Percentiles rank a stretch among this genome's conserved stretches.
Evolutionary conservation across 2,329 filamentous ascomycete genomes (phyloP).

Genomic region (Claviceps paspali): DNA sequence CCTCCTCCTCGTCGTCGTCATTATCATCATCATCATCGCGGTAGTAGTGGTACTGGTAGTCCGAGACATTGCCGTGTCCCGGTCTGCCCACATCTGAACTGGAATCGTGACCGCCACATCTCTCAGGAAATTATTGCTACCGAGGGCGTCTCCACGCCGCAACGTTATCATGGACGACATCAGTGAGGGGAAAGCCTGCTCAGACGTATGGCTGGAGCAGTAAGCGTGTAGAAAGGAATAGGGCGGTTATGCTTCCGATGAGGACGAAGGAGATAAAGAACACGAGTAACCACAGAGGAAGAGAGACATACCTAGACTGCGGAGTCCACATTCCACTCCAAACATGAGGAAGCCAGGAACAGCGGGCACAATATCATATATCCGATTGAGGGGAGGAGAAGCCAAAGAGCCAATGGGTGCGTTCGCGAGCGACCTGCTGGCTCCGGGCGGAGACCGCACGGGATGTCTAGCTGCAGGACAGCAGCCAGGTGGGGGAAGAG

Average conservation of each 20-base stretch:
- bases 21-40: conserved; percentile 21
- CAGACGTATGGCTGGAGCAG: conserved; percentile 12
- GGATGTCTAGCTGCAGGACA: not conserved
- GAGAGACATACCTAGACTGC: not conserved
- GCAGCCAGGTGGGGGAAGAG: too few species aligned
- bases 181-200: conserved; percentile 15
- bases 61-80: conserved; percentile 15
- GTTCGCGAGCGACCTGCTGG: not conserved
- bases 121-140: too few species aligned
- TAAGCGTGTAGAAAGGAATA: conserved; percentile 11
- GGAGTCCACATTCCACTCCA: not conserved
- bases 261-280: too few species aligned
- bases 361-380: not conserved
- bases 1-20: conserved; percentile 18
- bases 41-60: too few species aligned
- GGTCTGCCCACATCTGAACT: conserved; percentile 13
- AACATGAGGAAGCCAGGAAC: not conserved
- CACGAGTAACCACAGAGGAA: too few species aligned
- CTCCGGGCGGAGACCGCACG: not conserved
- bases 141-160: conserved; percentile 3
- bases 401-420: too few species aligned
- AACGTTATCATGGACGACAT: too few species aligned
- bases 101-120: conserved; percentile 9
- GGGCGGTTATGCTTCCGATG: too few species aligned
- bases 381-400: not conserved